Evolutionary conservation across 1,284 basidiomycete genomes (phyloP).

Genomic region (Coriolopsis trogii): DNA sequence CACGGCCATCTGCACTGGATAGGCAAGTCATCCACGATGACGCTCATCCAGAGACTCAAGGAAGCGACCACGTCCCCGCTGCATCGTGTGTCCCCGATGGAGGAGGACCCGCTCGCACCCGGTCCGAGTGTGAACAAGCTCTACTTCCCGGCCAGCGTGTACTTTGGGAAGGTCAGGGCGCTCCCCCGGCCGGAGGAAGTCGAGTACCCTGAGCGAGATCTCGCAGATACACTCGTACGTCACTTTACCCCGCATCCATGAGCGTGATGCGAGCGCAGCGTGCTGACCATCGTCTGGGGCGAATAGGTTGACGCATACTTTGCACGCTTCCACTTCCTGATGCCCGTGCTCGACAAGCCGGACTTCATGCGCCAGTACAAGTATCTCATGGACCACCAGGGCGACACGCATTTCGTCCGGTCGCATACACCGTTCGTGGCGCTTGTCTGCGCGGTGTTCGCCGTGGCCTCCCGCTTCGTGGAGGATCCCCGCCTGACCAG

Average conservation of each 20-base stretch:
- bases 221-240: constrained; percentile 79
- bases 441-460: constrained; percentile 82
- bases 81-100: constrained; percentile 79
- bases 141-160: constrained; percentile 87
- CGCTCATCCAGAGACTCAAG: constrained; percentile 86
- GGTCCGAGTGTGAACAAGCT: constrained; percentile 79
- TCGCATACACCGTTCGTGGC: constrained; percentile 73
- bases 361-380: constrained; percentile 76
- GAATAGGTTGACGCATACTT: constrained; percentile 85
- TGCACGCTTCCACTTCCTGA: constrained; percentile 78
- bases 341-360: constrained; percentile 84
- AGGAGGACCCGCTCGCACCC: constrained; percentile 76
- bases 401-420: constrained; percentile 54
- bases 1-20: constrained; percentile 92
- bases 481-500: constrained; percentile 68
- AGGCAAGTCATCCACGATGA: constrained; percentile 88
- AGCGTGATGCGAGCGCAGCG: not conserved
- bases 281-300: constrained; percentile 10
- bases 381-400: constrained; percentile 70
- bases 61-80: constrained; percentile 72
- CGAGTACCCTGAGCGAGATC: constrained; percentile 80
- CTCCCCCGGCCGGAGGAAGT: constrained; percentile 86
- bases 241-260: not conserved
- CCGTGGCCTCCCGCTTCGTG: constrained; percentile 77
- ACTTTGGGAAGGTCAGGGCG: constrained; percentile 84